Percentiles rank a stretch among this genome's conserved stretches.
Conservation (phyloP, 2,329 filamentous ascomycete species). For the Penicillium sp. region DNA sequence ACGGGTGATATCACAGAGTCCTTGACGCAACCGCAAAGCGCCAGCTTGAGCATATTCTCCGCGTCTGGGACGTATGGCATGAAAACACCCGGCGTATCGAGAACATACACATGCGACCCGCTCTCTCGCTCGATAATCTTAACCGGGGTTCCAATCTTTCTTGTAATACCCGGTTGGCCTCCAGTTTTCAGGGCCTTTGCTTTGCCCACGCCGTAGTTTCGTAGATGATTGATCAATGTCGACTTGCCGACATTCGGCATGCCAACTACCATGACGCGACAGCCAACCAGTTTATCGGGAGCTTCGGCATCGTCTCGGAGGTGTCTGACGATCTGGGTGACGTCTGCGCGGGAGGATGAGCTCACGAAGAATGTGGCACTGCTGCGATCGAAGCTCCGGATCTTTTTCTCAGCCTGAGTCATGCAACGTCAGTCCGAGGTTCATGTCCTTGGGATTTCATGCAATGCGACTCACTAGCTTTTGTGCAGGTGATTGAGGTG, state of each 20-base stretch:
- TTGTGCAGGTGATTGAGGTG: conserved; percentile 37
- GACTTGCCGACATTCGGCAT: conserved; percentile 99
- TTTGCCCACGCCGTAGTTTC: conserved; percentile 59
- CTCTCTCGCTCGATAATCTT: conserved; percentile 63
- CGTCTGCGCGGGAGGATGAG: conserved; percentile 28
- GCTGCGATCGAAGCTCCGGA: conserved; percentile 33
- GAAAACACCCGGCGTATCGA: conserved; percentile 94
- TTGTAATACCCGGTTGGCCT: conserved; percentile 80
- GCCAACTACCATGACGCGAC: conserved; percentile 80
- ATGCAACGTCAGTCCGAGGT: not conserved
- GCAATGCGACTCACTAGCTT: conserved; percentile 32
- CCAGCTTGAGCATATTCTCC: conserved; percentile 91
- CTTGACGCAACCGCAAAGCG: conserved; percentile 83
- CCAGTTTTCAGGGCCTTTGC: conserved; percentile 77
- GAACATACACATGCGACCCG: conserved; percentile 66
- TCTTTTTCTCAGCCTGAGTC: conserved; percentile 29
- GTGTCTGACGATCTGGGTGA: conserved; percentile 31
- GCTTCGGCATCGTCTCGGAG: conserved; percentile 28
- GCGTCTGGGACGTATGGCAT: conserved; percentile 81
- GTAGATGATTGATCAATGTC: conserved; percentile 81
- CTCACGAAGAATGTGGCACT: conserved; percentile 36
- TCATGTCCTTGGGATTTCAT: not conserved
- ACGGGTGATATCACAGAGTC: conserved; percentile 74
- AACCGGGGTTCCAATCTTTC: conserved; percentile 76
- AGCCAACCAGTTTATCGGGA: conserved; percentile 61